Base-by-base conservation (phyloP, 768 basidiomycete genomes). In the Rhizopogon vinicolor region DNA sequence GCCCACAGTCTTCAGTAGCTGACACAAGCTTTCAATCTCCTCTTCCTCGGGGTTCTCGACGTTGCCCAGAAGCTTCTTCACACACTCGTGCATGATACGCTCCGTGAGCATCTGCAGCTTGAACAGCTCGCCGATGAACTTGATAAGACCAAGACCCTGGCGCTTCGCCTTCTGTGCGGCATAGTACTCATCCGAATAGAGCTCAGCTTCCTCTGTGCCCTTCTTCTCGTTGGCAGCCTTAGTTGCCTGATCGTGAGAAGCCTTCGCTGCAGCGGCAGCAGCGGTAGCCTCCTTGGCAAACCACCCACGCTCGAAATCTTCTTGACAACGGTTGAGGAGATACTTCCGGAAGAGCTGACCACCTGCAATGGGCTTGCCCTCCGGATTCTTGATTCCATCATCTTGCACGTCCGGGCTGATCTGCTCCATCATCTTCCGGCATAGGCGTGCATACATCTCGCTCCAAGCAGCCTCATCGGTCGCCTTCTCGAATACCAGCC, bases 21-120 rank as follows among this genome's bases (percentile, higher is more conserved):
- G 93, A 80, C 94, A 98, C 54, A 97, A 80, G 45, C 88, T 91
- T 79, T 98, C 96, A 60, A 99, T 90, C 67, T 97, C 94, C 75
- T 98, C 96, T 73, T 98, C 96, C 66, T 98, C 94, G 0, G 94
- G 97, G 64, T 92, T 91, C 61, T 93, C 87, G 55, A 96, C 89
- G 67, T 99, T 98, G 53, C 87, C 83, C 12, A 98, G 78, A 12
- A 98, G 81, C 74, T 96, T 94, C 82, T 93, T 93, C 68, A 98
- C 86, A 78, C 95, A 99, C 72, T 93, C 91, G 77, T 94, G 91
- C 91, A 98, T 99, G 75, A 98, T 96, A 62, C 93, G 87, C 75
- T 93, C 93, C 46, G 93, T 94, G 53, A 98, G 78, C 93, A 98
- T 97, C 74, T 92, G 90, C n/a, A 99, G 78, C 76, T 98, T 98